phyloP scores from a whole-genome alignment of 768 basidiomycete species.

The Agaricus subrufescens region DNA sequence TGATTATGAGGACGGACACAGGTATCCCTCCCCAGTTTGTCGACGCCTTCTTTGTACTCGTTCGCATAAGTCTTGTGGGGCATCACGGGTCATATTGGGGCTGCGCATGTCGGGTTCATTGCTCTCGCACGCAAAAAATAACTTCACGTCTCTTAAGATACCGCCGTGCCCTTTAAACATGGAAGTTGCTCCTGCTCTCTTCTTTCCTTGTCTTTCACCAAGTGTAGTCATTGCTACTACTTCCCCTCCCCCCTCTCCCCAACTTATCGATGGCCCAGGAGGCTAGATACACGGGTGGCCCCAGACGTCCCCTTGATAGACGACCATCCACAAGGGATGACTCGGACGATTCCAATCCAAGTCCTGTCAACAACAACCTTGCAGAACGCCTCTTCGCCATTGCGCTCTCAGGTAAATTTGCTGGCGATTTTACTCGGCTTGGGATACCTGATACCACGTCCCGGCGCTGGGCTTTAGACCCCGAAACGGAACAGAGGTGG shows the following conservation, averaged over 20 bases:
- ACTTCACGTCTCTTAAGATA: background rate
- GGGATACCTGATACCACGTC: background rate
- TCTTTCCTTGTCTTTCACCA: background rate
- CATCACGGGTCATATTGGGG: background rate
- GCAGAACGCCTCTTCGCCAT: background rate
- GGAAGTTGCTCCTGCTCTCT: background rate
- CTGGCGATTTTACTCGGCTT: background rate
- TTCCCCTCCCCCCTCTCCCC: background rate
- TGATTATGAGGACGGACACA: conserved; percentile 2
- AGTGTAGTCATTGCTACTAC: background rate
- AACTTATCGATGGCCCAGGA: background rate
- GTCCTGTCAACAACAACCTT: background rate
- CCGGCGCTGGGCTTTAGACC: conserved; percentile 2
- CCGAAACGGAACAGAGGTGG: conserved; percentile 8
- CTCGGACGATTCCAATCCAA: background rate
- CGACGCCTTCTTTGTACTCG: background rate
- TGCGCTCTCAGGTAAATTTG: background rate
- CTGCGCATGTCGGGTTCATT: conserved; percentile 1
- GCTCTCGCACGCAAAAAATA: conserved; percentile 5
- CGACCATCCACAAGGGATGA: conserved; percentile 1
- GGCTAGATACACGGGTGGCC: background rate
- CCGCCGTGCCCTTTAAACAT: background rate
- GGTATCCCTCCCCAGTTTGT: background rate
- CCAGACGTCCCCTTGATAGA: background rate
- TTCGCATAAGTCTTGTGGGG: background rate